Conservation (phyloP, 192 early-diverging fungal genomes). For the Lunasporangiospora selenospora region DNA sequence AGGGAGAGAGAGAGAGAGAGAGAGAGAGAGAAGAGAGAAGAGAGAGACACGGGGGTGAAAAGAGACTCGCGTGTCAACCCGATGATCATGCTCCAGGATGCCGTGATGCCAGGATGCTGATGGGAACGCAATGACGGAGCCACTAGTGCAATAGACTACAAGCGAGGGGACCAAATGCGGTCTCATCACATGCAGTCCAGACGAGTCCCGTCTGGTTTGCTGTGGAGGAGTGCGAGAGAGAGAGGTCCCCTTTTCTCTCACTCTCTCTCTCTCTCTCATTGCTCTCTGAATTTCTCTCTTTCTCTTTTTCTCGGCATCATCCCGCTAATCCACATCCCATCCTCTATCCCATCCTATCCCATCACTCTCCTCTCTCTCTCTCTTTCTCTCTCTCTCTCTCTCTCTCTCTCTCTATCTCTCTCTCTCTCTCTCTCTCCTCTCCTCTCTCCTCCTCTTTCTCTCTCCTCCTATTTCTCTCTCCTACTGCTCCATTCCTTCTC, state of each 20-base stretch:
- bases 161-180: too few relatives aligned
- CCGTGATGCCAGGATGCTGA: too few relatives aligned
- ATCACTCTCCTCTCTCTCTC: neutral
- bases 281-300: too few relatives aligned
- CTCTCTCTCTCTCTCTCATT: neutral
- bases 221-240: neutral
- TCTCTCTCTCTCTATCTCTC: neutral
- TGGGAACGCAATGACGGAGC: neutral
- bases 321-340: neutral
- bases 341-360: neutral
- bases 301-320: neutral
- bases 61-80: neutral
- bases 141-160: neutral
- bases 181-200: too few relatives aligned
- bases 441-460: neutral
- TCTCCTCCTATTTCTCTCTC: neutral
- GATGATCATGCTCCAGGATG: neutral
- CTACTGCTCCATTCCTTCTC: neutral
- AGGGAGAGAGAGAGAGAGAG: neutral
- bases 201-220: too few relatives aligned
- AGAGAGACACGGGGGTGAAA: neutral
- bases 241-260: neutral
- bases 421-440: neutral
- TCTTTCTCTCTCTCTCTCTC: neutral
- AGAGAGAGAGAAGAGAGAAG: neutral